These are phyloP conservation scores for Cardiosporidium cionae DNA, from an alignment of 169 alveolate species.

Conservation along the genomic window DNA sequence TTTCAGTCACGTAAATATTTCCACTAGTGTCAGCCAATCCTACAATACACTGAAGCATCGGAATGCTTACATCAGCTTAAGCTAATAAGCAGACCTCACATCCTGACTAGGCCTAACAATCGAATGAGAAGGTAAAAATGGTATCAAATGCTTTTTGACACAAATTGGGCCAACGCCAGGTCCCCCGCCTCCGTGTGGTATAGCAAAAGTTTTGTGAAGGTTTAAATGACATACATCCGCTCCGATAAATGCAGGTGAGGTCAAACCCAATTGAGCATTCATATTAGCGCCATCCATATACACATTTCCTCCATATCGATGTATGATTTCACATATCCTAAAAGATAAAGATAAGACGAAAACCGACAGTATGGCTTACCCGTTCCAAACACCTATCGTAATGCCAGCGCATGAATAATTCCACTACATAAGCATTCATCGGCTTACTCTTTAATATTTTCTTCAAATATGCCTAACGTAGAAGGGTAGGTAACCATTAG, in stretches of 20 bases:
- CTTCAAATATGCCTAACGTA: conserved; percentile 77
- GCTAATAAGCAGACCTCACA: not conserved
- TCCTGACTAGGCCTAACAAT: not conserved
- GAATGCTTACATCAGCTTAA: too few species aligned
- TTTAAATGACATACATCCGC: conserved; percentile 84
- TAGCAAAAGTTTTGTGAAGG: conserved; percentile 77
- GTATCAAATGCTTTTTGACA: conserved; percentile 53
- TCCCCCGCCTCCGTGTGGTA: conserved; percentile 89
- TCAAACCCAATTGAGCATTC: conserved; percentile 77
- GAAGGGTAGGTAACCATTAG: conserved; percentile 79
- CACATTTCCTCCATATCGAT: conserved; percentile 72
- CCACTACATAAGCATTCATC: too few species aligned
- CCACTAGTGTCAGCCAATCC: too few species aligned
- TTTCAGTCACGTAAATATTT: too few species aligned
- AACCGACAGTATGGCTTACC: too few species aligned
- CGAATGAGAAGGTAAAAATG: conserved; percentile 63
- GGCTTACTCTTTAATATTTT: conserved; percentile 39
- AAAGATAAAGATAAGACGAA: too few species aligned
- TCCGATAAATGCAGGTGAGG: conserved; percentile 74
- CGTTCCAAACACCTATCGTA: too few species aligned
- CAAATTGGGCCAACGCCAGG: conserved; percentile 78
- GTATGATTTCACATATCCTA: conserved; percentile 57
- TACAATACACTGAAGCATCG: too few species aligned
- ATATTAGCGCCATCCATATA: conserved; percentile 85
- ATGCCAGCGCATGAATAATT: too few species aligned